phyloP scores from a whole-genome alignment of 495 filamentous ascomycete species.

The Cudoniella acicularis region DNA sequence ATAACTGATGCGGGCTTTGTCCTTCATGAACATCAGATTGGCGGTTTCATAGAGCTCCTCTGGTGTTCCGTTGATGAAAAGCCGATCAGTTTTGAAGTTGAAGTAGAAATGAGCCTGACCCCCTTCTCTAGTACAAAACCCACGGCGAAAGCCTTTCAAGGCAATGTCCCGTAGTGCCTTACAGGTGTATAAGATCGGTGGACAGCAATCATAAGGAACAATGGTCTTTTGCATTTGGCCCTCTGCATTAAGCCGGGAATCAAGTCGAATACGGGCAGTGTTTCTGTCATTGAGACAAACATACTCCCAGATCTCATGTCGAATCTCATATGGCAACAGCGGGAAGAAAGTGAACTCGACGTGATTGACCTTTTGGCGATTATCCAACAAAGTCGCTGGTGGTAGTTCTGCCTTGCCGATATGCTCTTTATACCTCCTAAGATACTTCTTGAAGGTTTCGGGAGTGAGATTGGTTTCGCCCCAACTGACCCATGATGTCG shows the following conservation, averaged over 20 bases:
- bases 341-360: background rate
- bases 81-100: slow-evolving; percentile 7
- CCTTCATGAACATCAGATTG: background rate
- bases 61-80: slow-evolving; percentile 8
- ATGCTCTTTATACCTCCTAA: background rate
- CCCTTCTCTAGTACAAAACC: background rate
- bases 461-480: background rate
- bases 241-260: background rate
- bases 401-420: background rate
- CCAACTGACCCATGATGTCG: background rate
- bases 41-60: background rate
- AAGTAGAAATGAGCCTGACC: background rate
- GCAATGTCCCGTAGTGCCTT: background rate
- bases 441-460: background rate
- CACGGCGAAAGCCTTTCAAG: background rate
- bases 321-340: background rate
- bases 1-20: background rate
- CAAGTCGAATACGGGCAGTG: background rate
- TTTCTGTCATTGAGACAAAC: background rate
- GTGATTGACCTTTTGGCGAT: background rate
- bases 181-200: background rate
- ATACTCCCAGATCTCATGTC: slow-evolving; percentile 11
- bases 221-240: background rate
- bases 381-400: background rate
- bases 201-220: background rate